Percentiles rank a stretch among this genome's conserved stretches.
Evolutionary conservation across 805 yeast species (phyloP).

Genomic region (Myxozyma mucilagina): DNA sequence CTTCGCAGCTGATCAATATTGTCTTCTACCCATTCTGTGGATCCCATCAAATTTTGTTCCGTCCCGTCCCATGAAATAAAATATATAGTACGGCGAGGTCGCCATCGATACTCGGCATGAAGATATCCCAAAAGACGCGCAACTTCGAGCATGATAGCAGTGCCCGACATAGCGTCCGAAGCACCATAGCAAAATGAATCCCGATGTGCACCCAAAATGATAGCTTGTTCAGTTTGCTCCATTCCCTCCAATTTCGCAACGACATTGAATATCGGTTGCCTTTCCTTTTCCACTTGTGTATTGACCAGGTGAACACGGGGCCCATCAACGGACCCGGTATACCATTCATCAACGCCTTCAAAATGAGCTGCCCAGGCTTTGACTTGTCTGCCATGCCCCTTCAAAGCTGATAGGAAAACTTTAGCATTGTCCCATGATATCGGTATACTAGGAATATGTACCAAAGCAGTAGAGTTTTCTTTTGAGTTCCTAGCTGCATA

Average conservation of each 20-base stretch:
- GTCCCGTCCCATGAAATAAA: constrained; percentile 83
- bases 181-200: constrained; percentile 87
- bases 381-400: constrained; percentile 45
- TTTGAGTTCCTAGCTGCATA: constrained; percentile 46
- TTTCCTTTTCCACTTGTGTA: constrained; percentile 53
- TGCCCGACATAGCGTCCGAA: constrained; percentile 75
- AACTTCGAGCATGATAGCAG: constrained; percentile 64
- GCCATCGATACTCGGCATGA: constrained; percentile 60
- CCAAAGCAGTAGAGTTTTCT: constrained; percentile 47
- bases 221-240: constrained; percentile 47
- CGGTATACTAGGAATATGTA: constrained; percentile 76
- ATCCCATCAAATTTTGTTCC: constrained; percentile 69
- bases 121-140: constrained; percentile 56
- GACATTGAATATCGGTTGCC: constrained; percentile 64
- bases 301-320: constrained; percentile 21
- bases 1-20: constrained; percentile 48
- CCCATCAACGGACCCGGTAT: constrained; percentile 19
- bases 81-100: constrained; percentile 67
- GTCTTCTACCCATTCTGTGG: constrained; percentile 76
- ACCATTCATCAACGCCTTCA: constrained; percentile 39
- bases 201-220: constrained; percentile 72
- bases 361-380: constrained; percentile 18
- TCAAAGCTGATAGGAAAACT: constrained; percentile 44
- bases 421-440: constrained; percentile 71
- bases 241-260: constrained; percentile 60